Base-by-base conservation (phyloP, 768 basidiomycete species). In the Boletus huronensis region DNA sequence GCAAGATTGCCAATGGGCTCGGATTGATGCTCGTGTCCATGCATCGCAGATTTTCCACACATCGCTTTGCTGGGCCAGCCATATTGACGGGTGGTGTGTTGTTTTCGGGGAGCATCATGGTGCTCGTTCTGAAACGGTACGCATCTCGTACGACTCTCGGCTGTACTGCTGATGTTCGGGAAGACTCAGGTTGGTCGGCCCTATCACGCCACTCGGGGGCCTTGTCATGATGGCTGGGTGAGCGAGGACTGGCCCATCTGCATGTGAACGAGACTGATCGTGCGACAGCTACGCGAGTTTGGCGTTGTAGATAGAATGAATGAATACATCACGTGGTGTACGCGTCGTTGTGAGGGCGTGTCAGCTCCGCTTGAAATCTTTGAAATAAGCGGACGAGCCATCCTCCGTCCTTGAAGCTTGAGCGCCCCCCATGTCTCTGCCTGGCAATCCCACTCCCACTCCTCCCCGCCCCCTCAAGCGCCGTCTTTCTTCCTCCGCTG, bases 1-100 rank as follows among this genome's bases (percentile, higher is more conserved):
- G 7, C 28, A 64, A 90, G 87, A 73, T 88, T 38, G 80, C 77
- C 64, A 88, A 90, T 53, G 88, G 88, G 14, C 76, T 90, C 11
- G 84, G 78, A 0, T 70, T 89, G 52, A 68, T 89, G 61, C 67
- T 81, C 10, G 63, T 88, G 11, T 87, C 87, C 2, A 63, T 82
- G 64, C 85, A 89, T 68, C 82, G 77, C 2, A 77, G 78, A 31
- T 87, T 88, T 63, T 69, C 81, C 0, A 53, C 60, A 1, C 84
- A 88, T 62, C 71, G 75, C 10, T 88, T 88, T 62, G 81, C 87
- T 25, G 87, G 84, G 5, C 84, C 82, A 3, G 85, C 86, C 2
- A 84, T 90, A 50, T 72, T 79, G 6, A 69, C 70, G 1, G 87
- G 88, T 2, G 72, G 79, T 0, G 44, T 76, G 1, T 41, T 88